A percentile compares a stretch with the other conserved stretches of the same genome.
phyloP scores from a whole-genome alignment of 495 filamentous ascomycete genomes.

The Pseudevernia furfuracea region DNA sequence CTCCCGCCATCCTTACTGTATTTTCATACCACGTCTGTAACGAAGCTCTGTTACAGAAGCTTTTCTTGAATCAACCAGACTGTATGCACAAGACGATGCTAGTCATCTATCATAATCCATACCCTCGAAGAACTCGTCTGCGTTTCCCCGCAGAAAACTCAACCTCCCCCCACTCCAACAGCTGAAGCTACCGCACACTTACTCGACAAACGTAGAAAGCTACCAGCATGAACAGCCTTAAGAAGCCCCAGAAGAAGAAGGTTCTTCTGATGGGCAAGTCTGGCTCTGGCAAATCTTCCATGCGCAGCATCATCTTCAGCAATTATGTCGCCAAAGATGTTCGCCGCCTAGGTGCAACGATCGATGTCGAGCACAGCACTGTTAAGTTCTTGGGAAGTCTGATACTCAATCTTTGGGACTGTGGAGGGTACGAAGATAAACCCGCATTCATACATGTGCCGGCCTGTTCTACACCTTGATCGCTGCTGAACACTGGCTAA shows the following conservation, averaged over 20 bases:
- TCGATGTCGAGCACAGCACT: slow-evolving; percentile 95
- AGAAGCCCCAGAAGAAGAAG: slow-evolving; percentile 51
- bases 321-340: slow-evolving; percentile 98
- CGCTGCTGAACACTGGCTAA: slow-evolving; percentile 4
- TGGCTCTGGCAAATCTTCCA: slow-evolving; percentile 98
- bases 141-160: background rate
- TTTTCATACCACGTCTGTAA: background rate
- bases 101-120: background rate
- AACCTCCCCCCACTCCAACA: background rate
- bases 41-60: background rate
- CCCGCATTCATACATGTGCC: background rate
- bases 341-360: slow-evolving; percentile 87
- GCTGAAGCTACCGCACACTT: background rate
- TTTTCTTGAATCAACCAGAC: background rate
- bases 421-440: slow-evolving; percentile 61
- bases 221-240: slow-evolving; percentile 21
- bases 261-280: slow-evolving; percentile 74
- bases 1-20: too few relatives aligned
- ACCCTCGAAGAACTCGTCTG: background rate
- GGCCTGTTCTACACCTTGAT: background rate
- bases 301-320: slow-evolving; percentile 96
- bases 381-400: slow-evolving; percentile 97
- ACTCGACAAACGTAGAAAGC: background rate
- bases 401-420: slow-evolving; percentile 97
- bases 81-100: slow-evolving; percentile 3